Evolutionary conservation across 371 early-diverging fungal species (phyloP).

Genomic region (Amoeboaphelidium protococcarum): DNA sequence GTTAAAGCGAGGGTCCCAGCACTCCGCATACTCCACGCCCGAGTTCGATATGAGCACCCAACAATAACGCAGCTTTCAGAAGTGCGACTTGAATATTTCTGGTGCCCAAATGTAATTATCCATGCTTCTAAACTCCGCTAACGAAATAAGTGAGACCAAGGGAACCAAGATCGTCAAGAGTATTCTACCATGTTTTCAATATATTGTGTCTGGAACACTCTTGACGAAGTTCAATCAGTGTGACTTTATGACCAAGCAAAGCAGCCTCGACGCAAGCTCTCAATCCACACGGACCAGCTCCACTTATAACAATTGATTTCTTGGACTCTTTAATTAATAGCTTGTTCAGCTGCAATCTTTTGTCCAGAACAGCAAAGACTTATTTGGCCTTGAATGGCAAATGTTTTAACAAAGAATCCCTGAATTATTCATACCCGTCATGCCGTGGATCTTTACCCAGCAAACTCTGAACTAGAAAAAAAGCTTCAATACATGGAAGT

Average conservation of each 20-base stretch:
- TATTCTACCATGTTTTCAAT: constrained; percentile 11
- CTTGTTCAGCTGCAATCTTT: too few relatives aligned
- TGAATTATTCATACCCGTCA: too few relatives aligned
- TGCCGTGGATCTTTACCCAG: too few relatives aligned
- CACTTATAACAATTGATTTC: constrained; percentile 1
- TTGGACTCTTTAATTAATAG: too few relatives aligned
- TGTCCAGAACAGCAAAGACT: too few relatives aligned
- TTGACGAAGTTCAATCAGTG: constrained; percentile 9
- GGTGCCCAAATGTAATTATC: constrained; percentile 10
- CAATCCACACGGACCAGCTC: constrained; percentile 15
- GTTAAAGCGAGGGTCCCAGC: constrained; percentile 4
- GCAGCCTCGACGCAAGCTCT: constrained; percentile 11
- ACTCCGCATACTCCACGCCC: constrained; percentile 11
- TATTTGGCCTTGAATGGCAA: too few relatives aligned
- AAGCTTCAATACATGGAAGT: too few relatives aligned
- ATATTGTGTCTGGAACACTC: constrained; percentile 14
- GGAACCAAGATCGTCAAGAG: constrained; percentile 7
- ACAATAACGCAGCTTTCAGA: constrained; percentile 9
- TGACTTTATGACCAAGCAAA: constrained; percentile 7
- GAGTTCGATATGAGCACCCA: constrained; percentile 7
- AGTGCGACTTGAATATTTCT: constrained; percentile 10
- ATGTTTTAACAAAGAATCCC: too few relatives aligned
- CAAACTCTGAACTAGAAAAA: too few relatives aligned
- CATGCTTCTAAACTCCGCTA: constrained; percentile 7
- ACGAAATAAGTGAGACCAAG: constrained; percentile 9